These are phyloP conservation scores for Daldinia grandis DNA, from an alignment of 495 filamentous ascomycete genomes.

Conservation along the genomic window DNA sequence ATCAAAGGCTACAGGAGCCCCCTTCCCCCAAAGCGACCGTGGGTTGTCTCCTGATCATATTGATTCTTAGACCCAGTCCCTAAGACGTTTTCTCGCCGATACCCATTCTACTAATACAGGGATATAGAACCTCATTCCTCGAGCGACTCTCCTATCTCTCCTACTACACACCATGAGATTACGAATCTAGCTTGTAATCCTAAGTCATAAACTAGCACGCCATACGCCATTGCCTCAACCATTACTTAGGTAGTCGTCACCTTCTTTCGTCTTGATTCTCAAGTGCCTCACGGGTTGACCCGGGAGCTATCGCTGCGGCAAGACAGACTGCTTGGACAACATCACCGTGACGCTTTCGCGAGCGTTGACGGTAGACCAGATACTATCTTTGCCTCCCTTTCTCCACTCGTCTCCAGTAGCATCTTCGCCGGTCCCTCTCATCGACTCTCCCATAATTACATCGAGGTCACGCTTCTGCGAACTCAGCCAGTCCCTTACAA, in stretches of 20 bases:
- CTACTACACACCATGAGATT: background rate
- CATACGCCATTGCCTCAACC: constrained; percentile 22
- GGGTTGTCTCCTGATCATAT: background rate
- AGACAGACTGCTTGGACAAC: constrained; percentile 51
- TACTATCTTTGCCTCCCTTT: constrained; percentile 57
- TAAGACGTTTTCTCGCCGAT: background rate
- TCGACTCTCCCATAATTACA: constrained; percentile 83
- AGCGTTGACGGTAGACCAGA: constrained; percentile 63
- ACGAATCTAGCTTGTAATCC: background rate
- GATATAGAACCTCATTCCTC: constrained; percentile 12
- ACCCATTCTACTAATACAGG: constrained; percentile 15
- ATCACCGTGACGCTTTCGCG: constrained; percentile 65
- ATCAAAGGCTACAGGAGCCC: background rate
- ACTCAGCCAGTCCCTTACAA: constrained; percentile 83
- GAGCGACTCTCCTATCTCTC: background rate
- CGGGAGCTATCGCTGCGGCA: constrained; percentile 21
- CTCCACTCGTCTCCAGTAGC: constrained; percentile 65
- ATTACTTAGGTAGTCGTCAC: background rate
- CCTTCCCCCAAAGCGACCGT: background rate
- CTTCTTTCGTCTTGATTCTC: background rate
- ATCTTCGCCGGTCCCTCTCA: constrained; percentile 70
- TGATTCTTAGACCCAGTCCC: background rate
- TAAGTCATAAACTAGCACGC: constrained; percentile 17
- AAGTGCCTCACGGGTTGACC: background rate
- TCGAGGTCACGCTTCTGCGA: constrained; percentile 91